Percentiles rank a stretch among this genome's conserved stretches.
Conservation (phyloP, 805 yeast species). For the Sugiyamaella boreocaroliniensis region DNA sequence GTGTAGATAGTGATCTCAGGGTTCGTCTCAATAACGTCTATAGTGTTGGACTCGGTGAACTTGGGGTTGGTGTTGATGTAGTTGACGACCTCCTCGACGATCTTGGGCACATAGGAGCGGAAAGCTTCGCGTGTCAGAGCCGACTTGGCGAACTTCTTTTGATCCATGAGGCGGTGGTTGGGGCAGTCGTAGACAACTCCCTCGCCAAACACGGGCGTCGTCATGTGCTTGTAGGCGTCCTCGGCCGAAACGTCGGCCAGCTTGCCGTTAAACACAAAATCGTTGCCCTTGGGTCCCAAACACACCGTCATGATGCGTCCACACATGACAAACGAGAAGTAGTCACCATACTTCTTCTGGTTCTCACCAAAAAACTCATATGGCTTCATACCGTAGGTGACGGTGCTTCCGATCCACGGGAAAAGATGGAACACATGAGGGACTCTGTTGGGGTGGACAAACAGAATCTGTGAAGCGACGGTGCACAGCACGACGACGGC, state of each 20-base stretch:
- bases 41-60: slow-evolving; percentile 35
- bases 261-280: slow-evolving; percentile 87
- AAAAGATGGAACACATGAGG: slow-evolving; percentile 89
- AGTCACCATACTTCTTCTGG: slow-evolving; percentile 82
- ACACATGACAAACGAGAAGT: slow-evolving; percentile 79
- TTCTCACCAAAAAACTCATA: slow-evolving; percentile 79
- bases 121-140: slow-evolving; percentile 84
- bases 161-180: slow-evolving; percentile 91
- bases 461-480: slow-evolving; percentile 30
- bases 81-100: slow-evolving; percentile 65
- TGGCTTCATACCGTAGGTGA: slow-evolving; percentile 86
- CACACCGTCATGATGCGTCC: slow-evolving; percentile 94
- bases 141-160: slow-evolving; percentile 89
- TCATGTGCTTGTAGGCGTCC: slow-evolving; percentile 89
- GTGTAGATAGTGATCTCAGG: slow-evolving; percentile 96
- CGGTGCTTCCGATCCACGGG: slow-evolving; percentile 94
- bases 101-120: slow-evolving; percentile 78
- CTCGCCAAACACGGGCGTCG: slow-evolving; percentile 98
- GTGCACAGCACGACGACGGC: slow-evolving; percentile 24
- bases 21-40: slow-evolving; percentile 66
- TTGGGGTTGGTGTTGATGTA: slow-evolving; percentile 52
- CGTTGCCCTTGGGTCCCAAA: slow-evolving; percentile 96
- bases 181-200: slow-evolving; percentile 98
- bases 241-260: slow-evolving; percentile 89
- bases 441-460: slow-evolving; percentile 53